Evolutionary conservation across 1,284 basidiomycete species (phyloP), one percentile per base, ranked within the genome.

Genomic region (Vanrija pseudolonga): DNA sequence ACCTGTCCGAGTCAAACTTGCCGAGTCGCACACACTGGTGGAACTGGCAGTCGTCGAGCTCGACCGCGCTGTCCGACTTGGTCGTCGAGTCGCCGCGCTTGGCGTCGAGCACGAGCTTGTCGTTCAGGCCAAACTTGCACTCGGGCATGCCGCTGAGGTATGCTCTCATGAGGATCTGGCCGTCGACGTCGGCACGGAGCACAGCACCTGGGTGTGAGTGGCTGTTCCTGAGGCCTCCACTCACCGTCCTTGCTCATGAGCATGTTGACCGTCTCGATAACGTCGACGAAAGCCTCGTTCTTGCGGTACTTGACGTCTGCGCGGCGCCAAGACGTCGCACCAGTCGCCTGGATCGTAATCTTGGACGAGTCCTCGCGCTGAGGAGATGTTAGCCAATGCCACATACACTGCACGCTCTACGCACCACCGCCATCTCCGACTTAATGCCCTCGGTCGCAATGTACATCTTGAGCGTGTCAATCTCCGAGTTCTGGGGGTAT

Each of bases 401-500:
- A 6, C 26, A 11, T 26, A 9, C 19, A 4, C 8, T 3, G 6
- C 5, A 15, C 14, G 20, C 2, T 19, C 15, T 1, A 79, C 86
- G 38, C 66, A 93, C 90, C 49, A 89, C 86, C 78, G 66, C 86
- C 80, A 73, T 86, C 78, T 71, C 82, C 3, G 90, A 91, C 63
- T 96, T 88, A 51, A 98, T 86, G 60, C 92, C 92, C 77, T 98
- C 95, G 0, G 94, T 98, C 17, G 95, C 98, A 61, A 98, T 98
- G 74, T 97, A 97, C 67, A 90, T 89, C 78, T 98, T 98, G 44
- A 98, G 81, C 5, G 95, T 96, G 74, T 98, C 94, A 45, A 89
- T 92, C 76, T 99, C 95, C 62, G 92, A 95, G 74, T 97, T 98
- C 75, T 98, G 96, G n/a, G 95, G 95, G 77, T 95, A 98, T 40